phyloP scores from a whole-genome alignment of 164 flowering plant genomes.

The Taxillus chinensis region DNA sequence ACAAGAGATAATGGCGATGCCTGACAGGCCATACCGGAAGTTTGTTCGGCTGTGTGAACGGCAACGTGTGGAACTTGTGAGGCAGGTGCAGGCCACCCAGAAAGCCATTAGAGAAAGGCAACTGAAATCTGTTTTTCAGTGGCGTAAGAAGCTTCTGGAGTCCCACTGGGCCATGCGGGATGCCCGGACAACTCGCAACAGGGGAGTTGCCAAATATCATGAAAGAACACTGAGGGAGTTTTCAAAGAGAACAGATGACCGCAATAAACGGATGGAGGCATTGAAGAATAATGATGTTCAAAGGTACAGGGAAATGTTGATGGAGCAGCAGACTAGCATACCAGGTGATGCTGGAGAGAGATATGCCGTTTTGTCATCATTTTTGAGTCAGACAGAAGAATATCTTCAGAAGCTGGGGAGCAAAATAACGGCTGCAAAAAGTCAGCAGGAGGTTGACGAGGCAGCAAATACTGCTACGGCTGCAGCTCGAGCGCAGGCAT shows the following conservation, averaged over 20 bases:
- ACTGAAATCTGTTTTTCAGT: slow-evolving; percentile 75
- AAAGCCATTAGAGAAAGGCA: slow-evolving; percentile 87
- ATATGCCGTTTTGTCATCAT: slow-evolving; percentile 87
- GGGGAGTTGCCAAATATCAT: slow-evolving; percentile 98
- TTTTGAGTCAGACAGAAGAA: slow-evolving; percentile 92
- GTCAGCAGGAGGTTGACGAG: slow-evolving; percentile 90
- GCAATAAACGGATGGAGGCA: slow-evolving; percentile 95
- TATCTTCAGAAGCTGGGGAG: slow-evolving; percentile 88
- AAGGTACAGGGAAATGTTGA: slow-evolving; percentile 89
- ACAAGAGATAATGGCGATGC: slow-evolving; percentile 96
- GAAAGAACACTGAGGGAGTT: slow-evolving; percentile 95
- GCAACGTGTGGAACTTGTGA: slow-evolving; percentile 71
- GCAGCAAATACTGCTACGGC: slow-evolving; percentile 83
- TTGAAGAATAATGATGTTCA: slow-evolving; percentile 98
- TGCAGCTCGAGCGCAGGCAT: slow-evolving; percentile 87
- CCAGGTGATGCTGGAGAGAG: slow-evolving; percentile 94
- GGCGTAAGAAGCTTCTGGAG: slow-evolving; percentile 98
- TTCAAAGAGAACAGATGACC: slow-evolving; percentile 89
- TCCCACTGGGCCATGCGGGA: slow-evolving; percentile 97
- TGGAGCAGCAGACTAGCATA: slow-evolving; percentile 94
- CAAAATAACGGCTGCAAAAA: slow-evolving; percentile 90
- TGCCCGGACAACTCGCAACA: slow-evolving; percentile 94
- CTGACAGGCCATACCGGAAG: slow-evolving; percentile 88
- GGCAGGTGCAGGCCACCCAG: slow-evolving; percentile 85
- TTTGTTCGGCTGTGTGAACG: slow-evolving; percentile 93